phyloP scores from a whole-genome alignment of 2,329 filamentous ascomycete genomes.

The Magnaporthales sp. region DNA sequence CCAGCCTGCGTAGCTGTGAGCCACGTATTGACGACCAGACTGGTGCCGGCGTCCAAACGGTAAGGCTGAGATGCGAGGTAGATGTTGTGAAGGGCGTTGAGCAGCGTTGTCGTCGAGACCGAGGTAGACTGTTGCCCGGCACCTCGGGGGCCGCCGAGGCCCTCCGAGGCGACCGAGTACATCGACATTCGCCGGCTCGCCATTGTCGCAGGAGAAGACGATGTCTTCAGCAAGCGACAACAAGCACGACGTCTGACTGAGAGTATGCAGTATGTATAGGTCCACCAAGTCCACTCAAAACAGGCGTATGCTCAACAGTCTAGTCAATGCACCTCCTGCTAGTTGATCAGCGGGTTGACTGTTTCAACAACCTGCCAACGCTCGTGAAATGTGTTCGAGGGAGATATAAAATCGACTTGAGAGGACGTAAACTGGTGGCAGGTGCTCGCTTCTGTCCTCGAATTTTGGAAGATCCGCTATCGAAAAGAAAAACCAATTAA shows the following conservation, averaged over 20 bases:
- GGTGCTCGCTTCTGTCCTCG: background rate
- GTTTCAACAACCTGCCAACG: background rate
- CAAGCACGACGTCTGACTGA: background rate
- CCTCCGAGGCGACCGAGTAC: conserved; percentile 59
- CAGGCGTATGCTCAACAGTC: background rate
- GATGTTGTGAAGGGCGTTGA: conserved; percentile 85
- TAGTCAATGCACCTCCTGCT: background rate
- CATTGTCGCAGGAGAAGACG: conserved; percentile 30
- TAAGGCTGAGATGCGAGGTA: conserved; percentile 80
- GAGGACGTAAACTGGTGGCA: background rate
- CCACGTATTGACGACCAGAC: conserved; percentile 93
- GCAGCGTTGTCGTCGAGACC: conserved; percentile 83
- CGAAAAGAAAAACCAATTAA: background rate
- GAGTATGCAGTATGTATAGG: background rate
- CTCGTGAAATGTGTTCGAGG: background rate
- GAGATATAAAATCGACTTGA: background rate
- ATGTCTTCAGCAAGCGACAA: background rate
- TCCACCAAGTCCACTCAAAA: background rate
- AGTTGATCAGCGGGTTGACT: background rate
- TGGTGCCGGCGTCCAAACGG: conserved; percentile 79
- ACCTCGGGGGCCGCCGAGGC: conserved; percentile 46
- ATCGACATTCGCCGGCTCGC: conserved; percentile 56
- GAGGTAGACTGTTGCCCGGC: conserved; percentile 64
- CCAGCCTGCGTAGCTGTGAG: conserved; percentile 67
- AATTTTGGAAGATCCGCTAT: background rate